phyloP scores from a whole-genome alignment of 805 yeast species.

The Suhomyces sp. region DNA sequence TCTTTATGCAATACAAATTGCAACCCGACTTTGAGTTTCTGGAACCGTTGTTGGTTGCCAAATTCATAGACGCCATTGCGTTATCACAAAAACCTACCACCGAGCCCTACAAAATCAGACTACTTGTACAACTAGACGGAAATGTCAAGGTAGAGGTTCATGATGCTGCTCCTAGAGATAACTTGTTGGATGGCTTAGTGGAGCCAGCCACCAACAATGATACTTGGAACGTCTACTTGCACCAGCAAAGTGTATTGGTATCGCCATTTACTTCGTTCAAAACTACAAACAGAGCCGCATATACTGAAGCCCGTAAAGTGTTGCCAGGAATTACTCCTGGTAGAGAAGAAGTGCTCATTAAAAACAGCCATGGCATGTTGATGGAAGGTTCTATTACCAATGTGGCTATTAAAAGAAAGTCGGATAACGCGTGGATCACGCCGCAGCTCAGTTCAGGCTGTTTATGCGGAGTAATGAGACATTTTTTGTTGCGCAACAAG shows the following conservation, averaged over 20 bases:
- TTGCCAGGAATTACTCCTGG: constrained; percentile 37
- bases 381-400: constrained; percentile 84
- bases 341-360: constrained; percentile 66
- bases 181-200: constrained; percentile 30
- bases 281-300: constrained; percentile 69
- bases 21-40: constrained; percentile 45
- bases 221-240: constrained; percentile 62
- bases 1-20: constrained; percentile 23
- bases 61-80: constrained; percentile 26
- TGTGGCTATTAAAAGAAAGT: constrained; percentile 56
- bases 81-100: constrained; percentile 18
- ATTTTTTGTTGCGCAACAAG: constrained; percentile 54
- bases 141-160: constrained; percentile 30
- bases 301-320: constrained; percentile 59
- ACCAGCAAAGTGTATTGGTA: constrained; percentile 46
- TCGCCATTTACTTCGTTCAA: constrained; percentile 86
- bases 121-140: constrained; percentile 29
- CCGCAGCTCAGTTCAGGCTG: constrained; percentile 81
- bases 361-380: constrained; percentile 54
- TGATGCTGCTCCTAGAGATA: constrained; percentile 20
- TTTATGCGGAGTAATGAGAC: constrained; percentile 78
- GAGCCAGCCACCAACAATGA: not conserved
- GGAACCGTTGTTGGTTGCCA: constrained; percentile 36
- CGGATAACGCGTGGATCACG: constrained; percentile 63
- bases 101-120: constrained; percentile 31